Base-by-base conservation (phyloP, 805 yeast species). In the Barnettozyma wickerhamii region DNA sequence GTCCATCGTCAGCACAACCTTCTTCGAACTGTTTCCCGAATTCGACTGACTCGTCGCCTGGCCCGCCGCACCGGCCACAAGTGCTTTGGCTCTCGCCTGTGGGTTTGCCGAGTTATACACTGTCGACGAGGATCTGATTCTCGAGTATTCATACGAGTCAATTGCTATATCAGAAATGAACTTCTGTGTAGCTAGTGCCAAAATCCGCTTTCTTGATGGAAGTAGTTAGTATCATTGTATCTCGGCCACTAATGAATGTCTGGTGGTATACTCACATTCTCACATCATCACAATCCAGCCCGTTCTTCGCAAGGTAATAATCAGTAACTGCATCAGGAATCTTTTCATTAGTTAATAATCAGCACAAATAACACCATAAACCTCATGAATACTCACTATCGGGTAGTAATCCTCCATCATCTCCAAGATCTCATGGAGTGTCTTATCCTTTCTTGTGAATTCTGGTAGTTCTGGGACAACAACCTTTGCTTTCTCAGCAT, bases 241-340 rank as follows among this genome's bases (percentile, higher is more conserved):
- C n/a, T n/a, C n/a, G 27, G 18, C n/a, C 23, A 15, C 27, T 10
- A 5, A 6, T 7, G 20, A 7, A 14, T n/a, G 3, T 1, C n/a
- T 13, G 12, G 7, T 23, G 10, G 3, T 6, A 13, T 19, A 38
- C 42, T 38, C 52, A 48, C 51, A 85, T 78, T 43, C 89, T 74
- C 12, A 77, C 66, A 58, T 91, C 95, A 30, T 82, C 72, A 20
- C 93, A 78, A 43, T 81, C 83, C 53, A 93, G 81, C 30, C 97
- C 97, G 47, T 88, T 83, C 55, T 83, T 82, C 19, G 87, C 77
- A 38, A 91, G 65, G 55, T 91, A 93, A 59, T 89, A 93, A 57
- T 91, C 97, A 0, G 96, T 85, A 10, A 93, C 97, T 0, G 95
- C 90, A 59, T 93, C 98, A 0, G 99, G 99, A 30, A 93, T 93